Percentiles rank a stretch among this genome's conserved stretches.
Evolutionary conservation across 805 yeast species (phyloP).

Genomic region (Zygotorulaspora florentina): DNA sequence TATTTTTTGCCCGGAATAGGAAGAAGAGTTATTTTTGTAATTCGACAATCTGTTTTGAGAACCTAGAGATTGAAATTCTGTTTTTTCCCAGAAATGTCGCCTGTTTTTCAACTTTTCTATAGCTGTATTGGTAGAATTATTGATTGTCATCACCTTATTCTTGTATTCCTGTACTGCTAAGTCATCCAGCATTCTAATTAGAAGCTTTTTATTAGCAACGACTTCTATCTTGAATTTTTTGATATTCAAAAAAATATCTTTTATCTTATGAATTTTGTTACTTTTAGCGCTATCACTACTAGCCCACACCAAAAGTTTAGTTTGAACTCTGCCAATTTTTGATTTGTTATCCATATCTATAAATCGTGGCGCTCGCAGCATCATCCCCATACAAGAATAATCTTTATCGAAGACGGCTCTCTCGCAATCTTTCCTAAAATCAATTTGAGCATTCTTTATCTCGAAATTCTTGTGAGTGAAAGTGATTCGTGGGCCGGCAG

Average conservation of each 20-base stretch:
- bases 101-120: slow-evolving; percentile 3
- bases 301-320: slow-evolving; percentile 6
- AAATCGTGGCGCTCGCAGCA: slow-evolving; percentile 12
- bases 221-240: neutral
- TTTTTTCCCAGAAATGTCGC: slow-evolving; percentile 9
- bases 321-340: slow-evolving; percentile 8
- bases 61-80: slow-evolving; percentile 6
- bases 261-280: slow-evolving; percentile 3
- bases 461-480: slow-evolving; percentile 14
- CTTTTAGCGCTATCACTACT: slow-evolving; percentile 1
- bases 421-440: slow-evolving; percentile 21
- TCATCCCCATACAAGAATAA: slow-evolving; percentile 16
- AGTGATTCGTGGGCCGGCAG: slow-evolving; percentile 12
- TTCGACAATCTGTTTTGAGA: slow-evolving; percentile 6
- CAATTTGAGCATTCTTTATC: slow-evolving; percentile 16
- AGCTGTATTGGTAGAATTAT: slow-evolving; percentile 2
- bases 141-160: neutral
- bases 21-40: slow-evolving; percentile 2
- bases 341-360: slow-evolving; percentile 9
- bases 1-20: slow-evolving; percentile 3
- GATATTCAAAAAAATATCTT: slow-evolving; percentile 1
- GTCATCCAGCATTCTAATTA: slow-evolving; percentile 2
- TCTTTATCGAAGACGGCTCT: slow-evolving; percentile 16
- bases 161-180: slow-evolving; percentile 6
- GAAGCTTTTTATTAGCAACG: neutral